Percentiles rank a stretch among this genome's conserved stretches.
Evolutionary conservation across 257 asterid genomes (phyloP).

Genomic region (Solanum boliviense): DNA sequence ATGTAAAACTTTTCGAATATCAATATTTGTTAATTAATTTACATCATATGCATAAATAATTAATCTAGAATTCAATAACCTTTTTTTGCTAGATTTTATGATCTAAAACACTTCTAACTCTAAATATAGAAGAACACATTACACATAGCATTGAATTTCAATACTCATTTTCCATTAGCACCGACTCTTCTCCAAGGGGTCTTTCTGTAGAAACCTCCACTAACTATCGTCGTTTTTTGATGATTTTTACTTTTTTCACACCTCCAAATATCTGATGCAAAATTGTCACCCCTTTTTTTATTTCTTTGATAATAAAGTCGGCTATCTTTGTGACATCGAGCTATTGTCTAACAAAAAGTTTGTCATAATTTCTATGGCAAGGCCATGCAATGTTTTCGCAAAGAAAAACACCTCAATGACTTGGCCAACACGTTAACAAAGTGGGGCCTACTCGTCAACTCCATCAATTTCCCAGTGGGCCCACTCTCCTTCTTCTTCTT

Average conservation of each 20-base stretch:
- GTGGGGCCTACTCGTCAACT: conserved; percentile 16
- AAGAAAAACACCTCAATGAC: conserved; percentile 35
- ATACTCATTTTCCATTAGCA: too few species aligned
- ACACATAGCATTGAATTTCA: too few species aligned
- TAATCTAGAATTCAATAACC: background rate
- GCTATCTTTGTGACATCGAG: too few species aligned
- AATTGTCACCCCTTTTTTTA: background rate
- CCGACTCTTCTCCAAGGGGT: too few species aligned
- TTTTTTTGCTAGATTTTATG: background rate
- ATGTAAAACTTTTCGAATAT: too few species aligned
- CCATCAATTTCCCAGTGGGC: background rate
- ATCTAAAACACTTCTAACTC: too few species aligned
- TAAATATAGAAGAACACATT: too few species aligned
- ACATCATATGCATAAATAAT: background rate
- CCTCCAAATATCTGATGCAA: background rate
- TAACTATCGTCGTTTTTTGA: too few species aligned
- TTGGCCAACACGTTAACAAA: conserved; percentile 25
- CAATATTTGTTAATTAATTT: background rate
- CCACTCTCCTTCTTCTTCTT: conserved; percentile 1
- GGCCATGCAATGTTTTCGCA: background rate
- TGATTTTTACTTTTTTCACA: too few species aligned
- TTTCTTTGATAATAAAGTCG: too few species aligned
- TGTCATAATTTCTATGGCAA: background rate
- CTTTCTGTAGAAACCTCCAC: background rate
- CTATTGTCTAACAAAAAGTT: too few species aligned